Evolutionary conservation across 1,284 basidiomycete genomes (phyloP), one percentile per base, ranked within the genome.

Genomic region (Marasmius sp.): DNA sequence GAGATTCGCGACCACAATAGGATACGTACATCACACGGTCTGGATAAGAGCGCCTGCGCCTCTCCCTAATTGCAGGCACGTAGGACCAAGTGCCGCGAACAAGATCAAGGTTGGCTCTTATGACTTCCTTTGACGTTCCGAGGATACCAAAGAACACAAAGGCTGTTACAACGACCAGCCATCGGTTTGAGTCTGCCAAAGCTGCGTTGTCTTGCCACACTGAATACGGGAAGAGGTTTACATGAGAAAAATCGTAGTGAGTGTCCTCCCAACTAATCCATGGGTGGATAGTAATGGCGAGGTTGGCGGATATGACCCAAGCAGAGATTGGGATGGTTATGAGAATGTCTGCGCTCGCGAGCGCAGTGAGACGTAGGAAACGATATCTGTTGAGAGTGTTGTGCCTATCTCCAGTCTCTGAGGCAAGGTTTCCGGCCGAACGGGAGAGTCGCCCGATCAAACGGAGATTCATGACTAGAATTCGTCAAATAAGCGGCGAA

Each of bases 41-140:
- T 2, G 27, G 27, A 27, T 27, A 27, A 27, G 27, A 27, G 5
- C 27, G 2, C 27, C 27, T 27, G 27, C 27, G 27, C 27, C 27
- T 27, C 27, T 27, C 27, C 27, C 27, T 27, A 5, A 27, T 27
- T 27, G 27, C 27, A 27, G 2, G 27, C 27, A 27, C 2, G 27
- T 27, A 27, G 27, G 27, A 27, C 27, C 27, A 27, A 27, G 27
- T 27, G 27, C 27, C 27, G 27, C 27, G 27, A 27, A 27, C 27
- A 27, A 27, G 27, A 20, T 49, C 27, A 27, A 16, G 75, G 71
- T 89, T 91, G 64, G 85, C 80, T 66, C 74, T 84, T 64, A 75
- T 77, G 41, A 87, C 86, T 75, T 91, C 89, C 58, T 85, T 83
- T 0, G 86, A 86, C 50, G 89, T 83, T 0, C 89, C 88, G 67